Percentiles rank a stretch among this genome's conserved stretches.
Evolutionary conservation across 1,139 yeast genomes (phyloP).

Genomic region (Pichia kudriavzevii): DNA sequence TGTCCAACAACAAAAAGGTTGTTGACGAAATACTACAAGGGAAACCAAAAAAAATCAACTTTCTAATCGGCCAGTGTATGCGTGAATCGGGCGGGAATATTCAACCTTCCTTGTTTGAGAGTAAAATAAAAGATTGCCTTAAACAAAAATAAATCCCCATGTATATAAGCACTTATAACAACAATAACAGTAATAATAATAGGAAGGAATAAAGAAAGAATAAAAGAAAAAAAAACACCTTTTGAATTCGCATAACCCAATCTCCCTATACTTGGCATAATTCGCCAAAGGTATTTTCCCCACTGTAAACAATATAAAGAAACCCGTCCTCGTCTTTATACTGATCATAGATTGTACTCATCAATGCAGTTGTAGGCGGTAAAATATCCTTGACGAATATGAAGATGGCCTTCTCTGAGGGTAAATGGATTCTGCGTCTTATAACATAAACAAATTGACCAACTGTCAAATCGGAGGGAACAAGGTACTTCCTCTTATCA

Average conservation of each 20-base stretch:
- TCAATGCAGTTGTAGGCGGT: slow-evolving; percentile 96
- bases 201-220: slow-evolving; percentile 6
- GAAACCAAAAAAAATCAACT: slow-evolving; percentile 57
- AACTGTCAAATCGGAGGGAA: slow-evolving; percentile 91
- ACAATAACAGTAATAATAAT: too few species aligned
- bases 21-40: slow-evolving; percentile 54
- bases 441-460: slow-evolving; percentile 98
- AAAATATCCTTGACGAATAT: slow-evolving; percentile 92
- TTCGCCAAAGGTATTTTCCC: slow-evolving; percentile 76
- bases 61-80: slow-evolving; percentile 81
- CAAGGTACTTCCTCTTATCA: slow-evolving; percentile 93
- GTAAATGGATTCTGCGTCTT: slow-evolving; percentile 89
- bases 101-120: slow-evolving; percentile 42
- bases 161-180: background rate
- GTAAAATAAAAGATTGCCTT: slow-evolving; percentile 31
- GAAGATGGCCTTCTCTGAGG: slow-evolving; percentile 96
- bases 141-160: slow-evolving; percentile 4
- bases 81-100: slow-evolving; percentile 63
- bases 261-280: background rate
- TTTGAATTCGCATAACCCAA: slow-evolving; percentile 1
- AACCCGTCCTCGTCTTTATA: slow-evolving; percentile 98
- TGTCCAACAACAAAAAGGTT: slow-evolving; percentile 44
- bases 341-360: slow-evolving; percentile 91
- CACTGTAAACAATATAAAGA: slow-evolving; percentile 84
- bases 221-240: slow-evolving; percentile 6